phyloP scores from a whole-genome alignment of 2,329 filamentous ascomycete species.

The Niveomyces coronatus region DNA sequence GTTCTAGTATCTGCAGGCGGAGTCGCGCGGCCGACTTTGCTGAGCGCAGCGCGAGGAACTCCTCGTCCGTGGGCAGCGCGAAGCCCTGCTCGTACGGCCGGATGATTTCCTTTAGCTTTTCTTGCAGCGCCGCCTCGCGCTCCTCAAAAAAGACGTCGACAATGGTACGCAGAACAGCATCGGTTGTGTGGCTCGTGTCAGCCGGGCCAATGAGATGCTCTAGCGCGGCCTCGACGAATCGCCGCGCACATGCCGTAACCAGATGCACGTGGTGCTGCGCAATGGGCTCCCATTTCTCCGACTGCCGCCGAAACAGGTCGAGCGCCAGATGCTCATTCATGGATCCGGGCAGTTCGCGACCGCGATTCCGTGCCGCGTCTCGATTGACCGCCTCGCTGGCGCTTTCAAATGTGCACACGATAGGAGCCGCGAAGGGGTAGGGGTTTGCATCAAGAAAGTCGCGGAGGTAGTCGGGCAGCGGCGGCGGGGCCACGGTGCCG shows the following conservation, averaged over 20 bases:
- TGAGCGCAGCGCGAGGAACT: conserved; percentile 15
- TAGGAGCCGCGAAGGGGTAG: neutral
- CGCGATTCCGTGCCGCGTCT: neutral
- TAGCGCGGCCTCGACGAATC: conserved; percentile 18
- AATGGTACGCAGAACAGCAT: neutral
- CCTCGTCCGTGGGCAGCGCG: conserved; percentile 19
- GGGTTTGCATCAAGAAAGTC: conserved; percentile 8
- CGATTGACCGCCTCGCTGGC: neutral
- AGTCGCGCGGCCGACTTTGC: neutral
- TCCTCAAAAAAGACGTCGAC: conserved; percentile 20
- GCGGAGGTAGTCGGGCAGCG: conserved; percentile 17
- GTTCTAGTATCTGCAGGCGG: neutral
- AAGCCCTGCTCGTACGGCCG: conserved; percentile 21
- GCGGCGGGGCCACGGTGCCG: neutral
- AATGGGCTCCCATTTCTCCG: neutral
- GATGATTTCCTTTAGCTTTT: conserved; percentile 26
- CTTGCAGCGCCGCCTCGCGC: conserved; percentile 14
- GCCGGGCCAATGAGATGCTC: conserved; percentile 12
- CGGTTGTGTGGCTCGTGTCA: neutral
- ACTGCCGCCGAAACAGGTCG: neutral
- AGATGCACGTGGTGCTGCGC: neutral
- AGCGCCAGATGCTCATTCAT: neutral
- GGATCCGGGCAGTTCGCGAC: neutral
- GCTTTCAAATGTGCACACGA: neutral
- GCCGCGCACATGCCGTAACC: neutral